phyloP scores from a whole-genome alignment of 257 asterid genomes.

The Fraxinus quadrangulata region DNA sequence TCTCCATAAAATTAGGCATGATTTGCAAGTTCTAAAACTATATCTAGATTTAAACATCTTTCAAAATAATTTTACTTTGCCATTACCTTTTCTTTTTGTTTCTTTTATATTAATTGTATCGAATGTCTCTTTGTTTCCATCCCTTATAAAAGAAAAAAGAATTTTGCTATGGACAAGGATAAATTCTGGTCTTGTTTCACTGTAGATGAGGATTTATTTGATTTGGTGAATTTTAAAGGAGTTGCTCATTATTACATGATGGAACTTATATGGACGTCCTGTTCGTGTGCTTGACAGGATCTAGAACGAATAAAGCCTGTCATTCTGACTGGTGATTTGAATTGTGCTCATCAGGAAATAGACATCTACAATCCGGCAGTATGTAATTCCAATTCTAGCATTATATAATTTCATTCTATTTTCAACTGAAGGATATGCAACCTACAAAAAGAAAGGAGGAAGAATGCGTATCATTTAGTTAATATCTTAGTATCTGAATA shows the following conservation, averaged over 20 bases:
- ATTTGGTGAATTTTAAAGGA: not conserved
- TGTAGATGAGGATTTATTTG: not conserved
- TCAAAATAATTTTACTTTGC: not conserved
- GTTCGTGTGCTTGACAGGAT: constrained; percentile 61
- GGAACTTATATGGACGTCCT: constrained; percentile 20
- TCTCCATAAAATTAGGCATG: not conserved
- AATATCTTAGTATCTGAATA: not conserved
- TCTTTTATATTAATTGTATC: not conserved
- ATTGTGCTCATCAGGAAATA: constrained; percentile 94
- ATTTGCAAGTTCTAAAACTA: not conserved
- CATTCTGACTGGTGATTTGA: constrained; percentile 91
- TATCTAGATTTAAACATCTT: not conserved
- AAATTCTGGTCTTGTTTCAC: not conserved
- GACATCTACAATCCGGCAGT: constrained; percentile 89
- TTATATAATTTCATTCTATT: constrained; percentile 10
- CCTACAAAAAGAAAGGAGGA: not conserved
- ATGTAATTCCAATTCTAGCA: constrained; percentile 37
- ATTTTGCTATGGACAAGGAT: not conserved
- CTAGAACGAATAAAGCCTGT: constrained; percentile 83
- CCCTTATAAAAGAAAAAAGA: not conserved
- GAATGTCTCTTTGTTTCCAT: not conserved
- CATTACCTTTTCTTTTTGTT: not conserved
- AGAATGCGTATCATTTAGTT: not conserved
- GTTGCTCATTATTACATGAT: not conserved
- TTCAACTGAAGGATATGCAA: not conserved